Evolutionary conservation across 164 flowering plant species (phyloP).

Genomic region (Liriodendron chinense): DNA sequence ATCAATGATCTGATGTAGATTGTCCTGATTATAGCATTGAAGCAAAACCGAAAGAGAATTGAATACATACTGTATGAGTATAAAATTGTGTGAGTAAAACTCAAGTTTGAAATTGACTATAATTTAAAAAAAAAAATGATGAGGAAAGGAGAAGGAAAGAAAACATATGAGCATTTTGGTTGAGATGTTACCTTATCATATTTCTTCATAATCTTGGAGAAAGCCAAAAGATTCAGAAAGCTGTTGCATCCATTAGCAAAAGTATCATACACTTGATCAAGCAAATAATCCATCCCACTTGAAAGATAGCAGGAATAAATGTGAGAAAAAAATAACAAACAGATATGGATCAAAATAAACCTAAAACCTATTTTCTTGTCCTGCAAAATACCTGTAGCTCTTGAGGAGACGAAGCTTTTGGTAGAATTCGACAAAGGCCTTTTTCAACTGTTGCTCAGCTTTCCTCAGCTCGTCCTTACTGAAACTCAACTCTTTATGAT

Average conservation of each 20-base stretch:
- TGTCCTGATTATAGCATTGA: neutral
- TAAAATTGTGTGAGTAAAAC: neutral
- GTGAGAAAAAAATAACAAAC: neutral
- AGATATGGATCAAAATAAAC: no score
- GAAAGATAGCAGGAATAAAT: no score
- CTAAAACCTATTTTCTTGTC: neutral
- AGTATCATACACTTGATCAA: slow-evolving; percentile 6
- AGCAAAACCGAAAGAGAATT: neutral
- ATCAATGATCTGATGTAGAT: neutral
- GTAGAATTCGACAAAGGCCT: slow-evolving; percentile 58
- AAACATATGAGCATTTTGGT: neutral
- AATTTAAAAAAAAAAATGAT: neutral
- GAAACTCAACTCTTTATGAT: slow-evolving; percentile 29
- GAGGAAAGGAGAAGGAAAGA: neutral
- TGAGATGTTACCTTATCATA: slow-evolving; percentile 65
- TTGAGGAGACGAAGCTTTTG: slow-evolving; percentile 58
- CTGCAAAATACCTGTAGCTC: slow-evolving; percentile 50
- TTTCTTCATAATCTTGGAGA: slow-evolving; percentile 85
- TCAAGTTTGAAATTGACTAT: neutral
- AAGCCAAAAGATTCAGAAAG: slow-evolving; percentile 68
- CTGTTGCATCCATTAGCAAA: slow-evolving; percentile 29
- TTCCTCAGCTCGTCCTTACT: slow-evolving; percentile 48
- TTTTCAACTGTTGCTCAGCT: slow-evolving; percentile 45
- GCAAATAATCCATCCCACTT: neutral
- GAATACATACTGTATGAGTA: neutral